Percentiles rank a stretch among this genome's conserved stretches.
Conservation (phyloP, 306 rosid species). For the Lotus japonicus region DNA sequence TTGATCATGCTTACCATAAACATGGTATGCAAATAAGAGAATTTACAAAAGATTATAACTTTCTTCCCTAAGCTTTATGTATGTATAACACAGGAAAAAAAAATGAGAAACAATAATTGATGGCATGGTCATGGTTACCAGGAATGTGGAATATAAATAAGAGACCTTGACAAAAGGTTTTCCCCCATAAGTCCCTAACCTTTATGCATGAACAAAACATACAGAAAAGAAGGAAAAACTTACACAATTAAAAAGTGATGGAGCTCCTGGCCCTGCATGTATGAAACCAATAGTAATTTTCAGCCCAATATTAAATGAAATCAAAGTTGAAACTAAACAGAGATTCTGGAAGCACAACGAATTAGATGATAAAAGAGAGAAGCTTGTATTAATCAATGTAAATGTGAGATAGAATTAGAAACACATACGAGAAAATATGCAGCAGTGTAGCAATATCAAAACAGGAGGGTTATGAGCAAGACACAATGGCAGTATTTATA, state of each 20-base stretch:
- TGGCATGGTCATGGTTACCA: not conserved
- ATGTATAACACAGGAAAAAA: not conserved
- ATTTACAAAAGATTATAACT: too few relatives aligned
- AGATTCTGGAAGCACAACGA: not conserved
- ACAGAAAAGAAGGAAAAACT: not conserved
- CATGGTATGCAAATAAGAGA: too few relatives aligned
- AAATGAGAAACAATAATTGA: too few relatives aligned
- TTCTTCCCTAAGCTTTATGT: not conserved
- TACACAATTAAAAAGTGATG: constrained; percentile 59
- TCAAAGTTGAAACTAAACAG: not conserved
- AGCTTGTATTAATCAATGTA: not conserved
- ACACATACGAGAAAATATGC: too few relatives aligned
- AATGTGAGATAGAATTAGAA: not conserved
- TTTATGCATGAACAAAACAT: not conserved
- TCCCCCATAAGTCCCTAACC: not conserved
- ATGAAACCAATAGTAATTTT: not conserved
- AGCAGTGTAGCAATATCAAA: too few relatives aligned
- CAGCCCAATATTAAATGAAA: too few relatives aligned
- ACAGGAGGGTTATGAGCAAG: too few relatives aligned
- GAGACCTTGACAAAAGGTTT: not conserved
- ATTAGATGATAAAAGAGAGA: not conserved
- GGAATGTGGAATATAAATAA: not conserved
- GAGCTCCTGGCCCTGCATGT: constrained; percentile 79
- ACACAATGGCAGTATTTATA: too few relatives aligned
- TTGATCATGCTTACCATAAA: too few relatives aligned